Percentiles rank a stretch among this genome's conserved stretches.
Conservation (phyloP, 2,329 filamentous ascomycete species). For the Alternaria angustiovoidea region DNA sequence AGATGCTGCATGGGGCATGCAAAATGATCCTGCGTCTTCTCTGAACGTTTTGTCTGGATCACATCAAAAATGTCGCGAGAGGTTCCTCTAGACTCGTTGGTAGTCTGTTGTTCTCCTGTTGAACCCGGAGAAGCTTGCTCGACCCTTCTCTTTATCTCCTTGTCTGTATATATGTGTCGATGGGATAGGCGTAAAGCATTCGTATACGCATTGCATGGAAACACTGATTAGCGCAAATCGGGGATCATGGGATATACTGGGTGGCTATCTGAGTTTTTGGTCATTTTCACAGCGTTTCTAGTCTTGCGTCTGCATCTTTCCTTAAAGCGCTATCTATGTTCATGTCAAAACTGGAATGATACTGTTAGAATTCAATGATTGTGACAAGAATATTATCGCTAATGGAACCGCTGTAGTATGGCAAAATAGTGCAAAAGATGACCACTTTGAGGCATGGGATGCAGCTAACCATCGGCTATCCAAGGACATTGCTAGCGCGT, state of each 20-base stretch:
- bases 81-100: neutral
- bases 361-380: neutral
- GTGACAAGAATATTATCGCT: neutral
- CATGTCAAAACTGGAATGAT: neutral
- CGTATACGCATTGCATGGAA: constrained; percentile 7
- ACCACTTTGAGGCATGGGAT: constrained; percentile 23
- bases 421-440: constrained; percentile 16
- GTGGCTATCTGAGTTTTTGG: constrained; percentile 11
- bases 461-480: constrained; percentile 24
- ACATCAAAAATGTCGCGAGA: neutral
- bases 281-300: neutral
- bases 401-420: neutral
- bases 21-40: neutral
- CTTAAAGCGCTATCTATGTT: neutral
- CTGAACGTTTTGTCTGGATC: neutral
- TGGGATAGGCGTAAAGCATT: neutral
- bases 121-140: neutral
- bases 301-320: neutral
- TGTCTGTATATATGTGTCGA: constrained; percentile 5
- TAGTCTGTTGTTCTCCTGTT: neutral
- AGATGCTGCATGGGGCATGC: neutral
- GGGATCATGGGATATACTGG: constrained; percentile 11
- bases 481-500: constrained; percentile 20
- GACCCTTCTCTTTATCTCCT: neutral
- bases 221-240: neutral